Base-by-base conservation (phyloP, 495 filamentous ascomycete genomes). In the Penicillium macrosclerotiorum region DNA sequence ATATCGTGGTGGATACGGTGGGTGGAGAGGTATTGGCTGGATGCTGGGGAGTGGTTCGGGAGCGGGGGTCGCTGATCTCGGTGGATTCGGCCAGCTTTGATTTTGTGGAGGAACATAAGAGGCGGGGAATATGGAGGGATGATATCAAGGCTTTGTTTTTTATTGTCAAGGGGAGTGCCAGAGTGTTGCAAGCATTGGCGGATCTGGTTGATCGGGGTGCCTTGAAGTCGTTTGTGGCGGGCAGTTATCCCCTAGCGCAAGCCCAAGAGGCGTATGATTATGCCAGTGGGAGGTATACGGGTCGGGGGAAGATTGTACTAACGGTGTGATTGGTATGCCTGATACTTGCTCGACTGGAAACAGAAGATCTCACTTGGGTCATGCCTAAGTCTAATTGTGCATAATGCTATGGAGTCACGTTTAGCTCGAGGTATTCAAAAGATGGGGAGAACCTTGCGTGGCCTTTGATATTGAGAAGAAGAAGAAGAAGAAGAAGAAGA, bases 61-160 rank as follows among this genome's bases (percentile, higher is more conserved):
- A 44, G 3, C 40, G 17, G 2, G 63, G 65, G 5, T 18, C n/a
- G 20, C 32, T 70, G 23, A 42, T 70, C 6, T 59, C 67, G 8
- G 61, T 70, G 6, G 65, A 67, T 48, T 62, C 63, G 16, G 45
- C 47, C 22, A 66, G 62, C 32, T 70, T 50, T 29, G 49, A 60
- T 24, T 70, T 68, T 47, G 52, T 63, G 8, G 31, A 49, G 13
- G 51, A 75, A 67, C 65, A 74, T 77, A 11, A 25, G 17, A 45
- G 44, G 37, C 29, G 20, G 5, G 55, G 55, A 20, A 17, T 55
- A 8, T 18, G 36, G 1, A 60, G 49, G 36, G 45, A 52, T 24
- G 45, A 34, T 0, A 49, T 72, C 4, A 49, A 54, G 4, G 61
- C 60, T 3, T 40, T 59, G 27, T 68, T 63, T 34, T 68, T 69